These are phyloP conservation scores for Fusarium nygamai DNA, from an alignment of 2,329 filamentous ascomycete species.

Conservation along the genomic window DNA sequence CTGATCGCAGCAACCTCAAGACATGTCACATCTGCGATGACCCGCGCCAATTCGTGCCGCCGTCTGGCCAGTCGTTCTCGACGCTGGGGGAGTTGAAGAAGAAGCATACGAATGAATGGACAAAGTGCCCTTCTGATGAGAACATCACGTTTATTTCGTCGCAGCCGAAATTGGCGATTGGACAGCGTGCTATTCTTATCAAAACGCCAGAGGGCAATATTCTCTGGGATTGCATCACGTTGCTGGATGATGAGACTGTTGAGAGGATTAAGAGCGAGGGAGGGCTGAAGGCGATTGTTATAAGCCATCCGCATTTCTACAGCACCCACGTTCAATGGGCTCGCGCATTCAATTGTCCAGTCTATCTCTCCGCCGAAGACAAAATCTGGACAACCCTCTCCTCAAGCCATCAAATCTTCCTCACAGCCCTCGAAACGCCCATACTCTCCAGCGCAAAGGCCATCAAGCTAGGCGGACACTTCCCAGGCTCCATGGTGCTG, in stretches of 20 bases:
- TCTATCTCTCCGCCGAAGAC: constrained; percentile 76
- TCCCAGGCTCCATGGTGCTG: constrained; percentile 77
- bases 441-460: constrained; percentile 58
- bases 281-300: constrained; percentile 76
- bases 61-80: constrained; percentile 68
- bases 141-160: constrained; percentile 59
- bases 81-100: constrained; percentile 60
- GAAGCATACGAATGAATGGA: constrained; percentile 64
- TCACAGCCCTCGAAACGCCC: constrained; percentile 56
- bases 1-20: constrained; percentile 58
- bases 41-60: constrained; percentile 74
- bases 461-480: constrained; percentile 81
- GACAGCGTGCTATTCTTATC: constrained; percentile 77
- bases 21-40: constrained; percentile 79
- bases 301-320: constrained; percentile 86
- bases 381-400: constrained; percentile 67
- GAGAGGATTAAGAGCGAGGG: constrained; percentile 66
- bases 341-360: constrained; percentile 71
- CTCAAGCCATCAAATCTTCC: constrained; percentile 57
- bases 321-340: constrained; percentile 81
- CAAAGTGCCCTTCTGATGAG: constrained; percentile 56
- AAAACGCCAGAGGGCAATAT: constrained; percentile 74
- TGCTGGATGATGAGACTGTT: constrained; percentile 73
- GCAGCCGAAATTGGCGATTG: constrained; percentile 73
- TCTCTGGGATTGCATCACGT: constrained; percentile 81